These are phyloP conservation scores for Casuarina cunninghamiana DNA, from an alignment of 306 rosid genomes.

Conservation along the genomic window DNA sequence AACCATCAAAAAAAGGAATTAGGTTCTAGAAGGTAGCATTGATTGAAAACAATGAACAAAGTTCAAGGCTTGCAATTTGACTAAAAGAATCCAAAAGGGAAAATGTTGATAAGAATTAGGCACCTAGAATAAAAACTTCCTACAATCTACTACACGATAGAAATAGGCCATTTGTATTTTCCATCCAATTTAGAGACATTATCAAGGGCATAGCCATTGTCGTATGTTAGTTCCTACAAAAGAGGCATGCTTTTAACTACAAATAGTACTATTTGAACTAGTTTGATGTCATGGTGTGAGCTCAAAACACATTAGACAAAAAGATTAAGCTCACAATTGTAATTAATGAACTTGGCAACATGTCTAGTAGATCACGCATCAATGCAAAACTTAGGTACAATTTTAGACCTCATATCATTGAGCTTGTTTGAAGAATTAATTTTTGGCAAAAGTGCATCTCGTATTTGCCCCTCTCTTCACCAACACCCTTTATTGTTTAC, in stretches of 20 bases:
- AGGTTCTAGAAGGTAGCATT: no score
- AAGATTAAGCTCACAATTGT: constrained; percentile 90
- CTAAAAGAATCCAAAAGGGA: not conserved
- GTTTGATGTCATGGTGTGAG: constrained; percentile 28
- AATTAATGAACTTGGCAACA: constrained; percentile 84
- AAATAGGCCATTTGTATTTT: constrained; percentile 74
- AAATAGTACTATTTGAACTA: constrained; percentile 83
- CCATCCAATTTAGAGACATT: constrained; percentile 77
- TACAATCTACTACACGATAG: constrained; percentile 83
- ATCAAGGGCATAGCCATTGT: constrained; percentile 91
- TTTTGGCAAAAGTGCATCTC: constrained; percentile 39
- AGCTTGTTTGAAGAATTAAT: constrained; percentile 21
- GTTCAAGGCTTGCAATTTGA: not conserved
- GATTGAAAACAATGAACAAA: not conserved
- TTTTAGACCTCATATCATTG: constrained; percentile 59
- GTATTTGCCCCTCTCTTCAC: constrained; percentile 38
- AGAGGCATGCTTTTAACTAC: constrained; percentile 96
- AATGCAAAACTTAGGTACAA: constrained; percentile 73
- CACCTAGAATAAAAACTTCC: constrained; percentile 61
- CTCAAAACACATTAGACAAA: constrained; percentile 95
- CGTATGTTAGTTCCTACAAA: constrained; percentile 93
- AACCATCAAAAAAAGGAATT: no score
- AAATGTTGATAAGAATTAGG: constrained; percentile 2
- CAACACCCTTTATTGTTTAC: no score
- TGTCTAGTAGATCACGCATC: constrained; percentile 88